These are phyloP conservation scores for Austroboletus novae-zelandiae DNA, from an alignment of 1,284 basidiomycete species.

Conservation along the genomic window DNA sequence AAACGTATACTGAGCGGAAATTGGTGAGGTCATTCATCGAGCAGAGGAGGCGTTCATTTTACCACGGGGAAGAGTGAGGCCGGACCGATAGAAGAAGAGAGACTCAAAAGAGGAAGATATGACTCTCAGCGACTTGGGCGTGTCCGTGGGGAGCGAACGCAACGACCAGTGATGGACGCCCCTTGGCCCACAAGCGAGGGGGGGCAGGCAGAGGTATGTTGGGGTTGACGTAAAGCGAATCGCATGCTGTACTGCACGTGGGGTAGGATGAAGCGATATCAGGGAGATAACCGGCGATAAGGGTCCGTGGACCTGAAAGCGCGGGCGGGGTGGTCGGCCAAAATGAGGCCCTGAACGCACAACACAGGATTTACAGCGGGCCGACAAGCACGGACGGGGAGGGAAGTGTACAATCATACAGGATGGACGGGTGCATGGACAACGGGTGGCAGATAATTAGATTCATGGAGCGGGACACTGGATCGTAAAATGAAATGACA, in stretches of 20 bases:
- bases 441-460: conserved; percentile 31
- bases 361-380: conserved; percentile 2
- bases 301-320: conserved; percentile 21
- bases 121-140: conserved; percentile 15
- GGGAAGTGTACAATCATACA: conserved; percentile 8
- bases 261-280: conserved; percentile 18
- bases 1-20: conserved; percentile 24
- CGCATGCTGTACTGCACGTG: conserved; percentile 23
- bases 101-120: conserved; percentile 13
- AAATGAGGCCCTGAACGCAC: not conserved
- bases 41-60: conserved; percentile 20
- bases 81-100: conserved; percentile 13
- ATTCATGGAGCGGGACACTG: conserved; percentile 27
- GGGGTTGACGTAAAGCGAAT: conserved; percentile 29
- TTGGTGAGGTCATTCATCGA: conserved; percentile 23
- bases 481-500: conserved; percentile 28
- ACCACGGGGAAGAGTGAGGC: conserved; percentile 5
- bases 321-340: not conserved
- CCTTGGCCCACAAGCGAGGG: conserved; percentile 33
- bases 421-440: conserved; percentile 19
- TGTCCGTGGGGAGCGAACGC: conserved; percentile 29
- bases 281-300: conserved; percentile 31
- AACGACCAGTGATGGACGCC: conserved; percentile 9
- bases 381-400: conserved; percentile 23
- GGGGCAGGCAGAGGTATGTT: conserved; percentile 33